A percentile compares a stretch with the other conserved stretches of the same genome.
Evolutionary conservation across 1,139 yeast genomes (phyloP).

Genomic region (Blastobotrys apis): DNA sequence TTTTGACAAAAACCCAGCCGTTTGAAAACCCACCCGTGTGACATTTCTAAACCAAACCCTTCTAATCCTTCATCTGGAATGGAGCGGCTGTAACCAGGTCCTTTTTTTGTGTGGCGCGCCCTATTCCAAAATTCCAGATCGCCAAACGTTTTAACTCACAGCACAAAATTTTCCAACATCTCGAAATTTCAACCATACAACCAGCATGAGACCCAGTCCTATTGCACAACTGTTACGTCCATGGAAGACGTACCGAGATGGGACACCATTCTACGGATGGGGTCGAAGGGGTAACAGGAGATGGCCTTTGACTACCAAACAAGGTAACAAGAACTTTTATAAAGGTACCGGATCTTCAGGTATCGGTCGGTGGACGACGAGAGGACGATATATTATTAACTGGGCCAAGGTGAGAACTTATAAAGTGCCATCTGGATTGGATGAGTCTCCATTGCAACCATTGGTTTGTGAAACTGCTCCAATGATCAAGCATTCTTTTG

Average conservation of each 20-base stretch:
- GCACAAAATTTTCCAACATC: neutral
- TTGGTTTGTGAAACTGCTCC: conserved; percentile 71
- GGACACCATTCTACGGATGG: conserved; percentile 76
- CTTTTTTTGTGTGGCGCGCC: too few species aligned
- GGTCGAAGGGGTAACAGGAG: conserved; percentile 79
- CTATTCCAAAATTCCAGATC: neutral
- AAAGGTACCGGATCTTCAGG: conserved; percentile 97
- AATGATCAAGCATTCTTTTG: conserved; percentile 59
- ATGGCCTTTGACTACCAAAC: conserved; percentile 81
- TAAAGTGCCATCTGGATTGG: conserved; percentile 61
- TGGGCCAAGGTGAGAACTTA: conserved; percentile 88
- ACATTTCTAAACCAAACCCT: neutral
- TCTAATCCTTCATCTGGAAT: too few species aligned
- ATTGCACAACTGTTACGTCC: conserved; percentile 60
- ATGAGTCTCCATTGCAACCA: conserved; percentile 55
- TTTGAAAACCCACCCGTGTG: neutral
- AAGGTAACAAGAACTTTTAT: conserved; percentile 89
- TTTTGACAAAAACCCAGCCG: too few species aligned
- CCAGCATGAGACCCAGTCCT: conserved; percentile 36
- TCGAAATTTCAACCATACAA: conserved; percentile 7
- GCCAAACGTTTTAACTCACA: neutral
- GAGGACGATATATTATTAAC: conserved; percentile 71
- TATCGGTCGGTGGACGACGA: conserved; percentile 71
- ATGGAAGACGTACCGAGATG: conserved; percentile 77
- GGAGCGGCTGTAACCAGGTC: too few species aligned